These are phyloP conservation scores for Arabis alpina DNA, from an alignment of 345 rosid genomes.

Conservation along the genomic window DNA sequence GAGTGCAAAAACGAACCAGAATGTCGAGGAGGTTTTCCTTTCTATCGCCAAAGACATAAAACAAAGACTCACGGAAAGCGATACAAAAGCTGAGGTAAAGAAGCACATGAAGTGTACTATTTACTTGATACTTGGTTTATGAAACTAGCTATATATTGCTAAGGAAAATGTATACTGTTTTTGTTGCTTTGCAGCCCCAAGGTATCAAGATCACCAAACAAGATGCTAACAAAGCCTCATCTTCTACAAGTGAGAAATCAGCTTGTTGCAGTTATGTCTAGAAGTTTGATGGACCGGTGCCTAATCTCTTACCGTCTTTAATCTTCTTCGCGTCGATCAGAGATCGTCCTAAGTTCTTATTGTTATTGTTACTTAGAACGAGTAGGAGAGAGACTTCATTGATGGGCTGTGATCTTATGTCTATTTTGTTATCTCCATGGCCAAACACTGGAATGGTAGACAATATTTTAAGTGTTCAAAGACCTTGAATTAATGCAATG, in stretches of 20 bases:
- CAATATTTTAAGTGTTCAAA: conserved; percentile 20
- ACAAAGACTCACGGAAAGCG: conserved; percentile 55
- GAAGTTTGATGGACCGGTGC: conserved; percentile 4
- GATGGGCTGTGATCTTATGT: conserved; percentile 31
- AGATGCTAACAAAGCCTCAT: conserved; percentile 46
- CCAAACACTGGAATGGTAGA: conserved; percentile 24
- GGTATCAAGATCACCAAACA: conserved; percentile 68
- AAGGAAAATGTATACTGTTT: background rate
- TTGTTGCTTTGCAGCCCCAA: conserved; percentile 53
- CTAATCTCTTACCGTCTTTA: conserved; percentile 18
- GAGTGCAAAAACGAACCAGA: conserved; percentile 65
- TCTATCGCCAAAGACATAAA: conserved; percentile 60
- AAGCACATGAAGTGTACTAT: conserved; percentile 6
- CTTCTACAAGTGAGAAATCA: conserved; percentile 54
- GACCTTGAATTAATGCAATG: conserved; percentile 25
- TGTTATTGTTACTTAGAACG: conserved; percentile 15
- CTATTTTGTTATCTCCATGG: conserved; percentile 25
- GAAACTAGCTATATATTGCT: conserved; percentile 8
- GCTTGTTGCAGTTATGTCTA: conserved; percentile 58
- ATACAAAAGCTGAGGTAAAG: conserved; percentile 54
- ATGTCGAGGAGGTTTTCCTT: conserved; percentile 63
- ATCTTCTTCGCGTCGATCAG: background rate
- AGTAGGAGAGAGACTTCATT: conserved; percentile 29
- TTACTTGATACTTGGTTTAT: conserved; percentile 11
- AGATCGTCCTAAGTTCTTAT: conserved; percentile 24